A percentile compares a stretch with the other conserved stretches of the same genome.
These are phyloP conservation scores for Lactuca saligna DNA, from an alignment of 129 eudicot genomes.

Conservation along the genomic window DNA sequence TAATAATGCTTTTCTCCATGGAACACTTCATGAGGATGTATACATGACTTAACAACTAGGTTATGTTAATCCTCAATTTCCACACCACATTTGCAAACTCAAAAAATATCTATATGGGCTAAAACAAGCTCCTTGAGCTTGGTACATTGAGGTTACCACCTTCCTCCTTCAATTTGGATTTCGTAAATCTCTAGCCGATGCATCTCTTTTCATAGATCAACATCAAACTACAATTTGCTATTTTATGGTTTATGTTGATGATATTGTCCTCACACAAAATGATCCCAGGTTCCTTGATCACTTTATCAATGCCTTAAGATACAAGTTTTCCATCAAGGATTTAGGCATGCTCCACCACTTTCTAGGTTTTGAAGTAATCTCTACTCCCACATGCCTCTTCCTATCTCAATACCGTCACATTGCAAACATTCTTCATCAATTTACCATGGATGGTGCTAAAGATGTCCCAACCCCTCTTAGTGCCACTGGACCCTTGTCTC, in stretches of 20 bases:
- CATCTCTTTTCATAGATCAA: not conserved
- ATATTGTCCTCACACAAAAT: not conserved
- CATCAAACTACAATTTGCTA: not conserved
- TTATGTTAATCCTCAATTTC: not conserved
- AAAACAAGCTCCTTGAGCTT: not conserved
- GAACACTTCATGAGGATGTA: not conserved
- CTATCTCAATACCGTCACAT: not conserved
- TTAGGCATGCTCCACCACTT: not conserved
- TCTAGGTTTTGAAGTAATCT: not conserved
- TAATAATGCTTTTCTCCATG: conserved; percentile 12
- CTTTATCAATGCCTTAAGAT: not conserved
- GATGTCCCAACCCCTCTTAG: not conserved
- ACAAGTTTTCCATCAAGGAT: not conserved
- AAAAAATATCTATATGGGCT: not conserved
- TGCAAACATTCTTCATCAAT: not conserved
- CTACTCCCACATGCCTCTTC: not conserved
- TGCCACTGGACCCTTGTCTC: not conserved
- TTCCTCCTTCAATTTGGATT: not conserved
- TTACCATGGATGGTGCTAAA: not conserved
- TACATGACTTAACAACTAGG: not conserved
- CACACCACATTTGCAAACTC: not conserved
- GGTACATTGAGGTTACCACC: not conserved
- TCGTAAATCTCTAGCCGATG: not conserved
- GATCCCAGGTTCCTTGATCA: not conserved
- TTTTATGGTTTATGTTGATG: not conserved